A percentile compares a stretch with the other conserved stretches of the same genome.
These are phyloP conservation scores for Filobasidium uniguttulatum DNA, from an alignment of 1,284 basidiomycete genomes.

Conservation along the genomic window DNA sequence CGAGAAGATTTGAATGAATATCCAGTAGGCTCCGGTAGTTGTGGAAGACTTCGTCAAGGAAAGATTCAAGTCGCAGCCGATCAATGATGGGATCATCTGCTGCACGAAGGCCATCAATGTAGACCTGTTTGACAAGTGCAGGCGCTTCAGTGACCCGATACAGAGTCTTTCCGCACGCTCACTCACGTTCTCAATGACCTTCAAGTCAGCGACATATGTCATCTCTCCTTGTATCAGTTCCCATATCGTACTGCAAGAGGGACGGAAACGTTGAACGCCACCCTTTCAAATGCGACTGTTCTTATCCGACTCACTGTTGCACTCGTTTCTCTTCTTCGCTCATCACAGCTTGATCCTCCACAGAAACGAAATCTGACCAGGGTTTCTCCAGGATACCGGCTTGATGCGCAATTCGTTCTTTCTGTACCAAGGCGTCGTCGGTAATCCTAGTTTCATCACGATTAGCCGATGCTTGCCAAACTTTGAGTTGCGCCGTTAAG, in stretches of 20 bases:
- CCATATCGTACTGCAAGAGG: slow-evolving; percentile 58
- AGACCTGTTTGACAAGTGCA: slow-evolving; percentile 25
- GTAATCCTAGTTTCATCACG: slow-evolving; percentile 41
- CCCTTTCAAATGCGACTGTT: too few relatives aligned
- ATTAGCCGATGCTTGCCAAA: slow-evolving; percentile 75
- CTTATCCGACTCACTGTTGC: slow-evolving; percentile 53
- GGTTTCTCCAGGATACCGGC: slow-evolving; percentile 40
- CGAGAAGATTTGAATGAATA: slow-evolving; percentile 64
- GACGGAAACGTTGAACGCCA: slow-evolving; percentile 3
- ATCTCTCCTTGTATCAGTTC: slow-evolving; percentile 94
- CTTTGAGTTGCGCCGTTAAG: slow-evolving; percentile 58
- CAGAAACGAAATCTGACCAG: slow-evolving; percentile 74
- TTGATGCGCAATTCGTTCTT: slow-evolving; percentile 5
- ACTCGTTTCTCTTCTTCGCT: slow-evolving; percentile 66
- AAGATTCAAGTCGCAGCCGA: slow-evolving; percentile 55
- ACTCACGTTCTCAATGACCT: slow-evolving; percentile 65
- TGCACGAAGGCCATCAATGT: slow-evolving; percentile 54
- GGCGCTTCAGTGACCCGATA: neutral
- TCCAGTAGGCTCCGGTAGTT: slow-evolving; percentile 55
- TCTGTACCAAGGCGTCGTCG: slow-evolving; percentile 10
- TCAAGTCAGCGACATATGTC: slow-evolving; percentile 84
- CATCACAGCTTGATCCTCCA: slow-evolving; percentile 50
- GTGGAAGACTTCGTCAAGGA: slow-evolving; percentile 83
- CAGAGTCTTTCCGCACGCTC: neutral
- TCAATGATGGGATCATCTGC: slow-evolving; percentile 66